phyloP scores from a whole-genome alignment of 768 basidiomycete genomes.

The Phylloporus arenicola region DNA sequence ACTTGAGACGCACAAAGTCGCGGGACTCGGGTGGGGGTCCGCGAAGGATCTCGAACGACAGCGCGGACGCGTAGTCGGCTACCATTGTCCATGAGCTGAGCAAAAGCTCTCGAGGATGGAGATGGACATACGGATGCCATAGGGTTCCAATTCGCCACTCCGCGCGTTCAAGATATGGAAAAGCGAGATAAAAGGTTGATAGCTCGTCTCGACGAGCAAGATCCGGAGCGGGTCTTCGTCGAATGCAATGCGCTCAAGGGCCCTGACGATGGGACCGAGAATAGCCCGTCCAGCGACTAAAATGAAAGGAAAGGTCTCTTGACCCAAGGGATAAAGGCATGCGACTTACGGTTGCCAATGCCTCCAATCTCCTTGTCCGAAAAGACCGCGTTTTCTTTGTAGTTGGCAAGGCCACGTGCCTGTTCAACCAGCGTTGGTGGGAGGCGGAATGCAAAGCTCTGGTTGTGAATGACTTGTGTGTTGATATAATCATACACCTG shows the following conservation, averaged over 20 bases:
- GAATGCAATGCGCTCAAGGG: conserved; percentile 74
- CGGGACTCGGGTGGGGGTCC: conserved; percentile 69
- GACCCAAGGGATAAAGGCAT: not conserved
- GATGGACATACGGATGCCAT: conserved; percentile 53
- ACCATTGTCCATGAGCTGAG: not conserved
- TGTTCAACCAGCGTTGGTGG: conserved; percentile 70
- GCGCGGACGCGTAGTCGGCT: conserved; percentile 71
- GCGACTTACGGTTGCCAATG: conserved; percentile 67
- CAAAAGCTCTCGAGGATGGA: not conserved
- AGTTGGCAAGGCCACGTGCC: conserved; percentile 66
- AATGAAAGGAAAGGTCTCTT: not conserved
- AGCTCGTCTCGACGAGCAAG: conserved; percentile 70
- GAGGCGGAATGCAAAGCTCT: conserved; percentile 71
- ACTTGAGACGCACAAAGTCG: conserved; percentile 77
- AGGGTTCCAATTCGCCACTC: conserved; percentile 46
- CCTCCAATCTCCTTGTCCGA: conserved; percentile 53
- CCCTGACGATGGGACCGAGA: conserved; percentile 61
- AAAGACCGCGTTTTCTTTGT: conserved; percentile 75
- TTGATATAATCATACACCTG: conserved; percentile 77
- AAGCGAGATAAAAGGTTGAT: no score
- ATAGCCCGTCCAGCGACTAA: conserved; percentile 78
- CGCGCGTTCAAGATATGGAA: conserved; percentile 65
- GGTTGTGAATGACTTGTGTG: conserved; percentile 76
- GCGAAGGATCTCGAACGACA: conserved; percentile 71
- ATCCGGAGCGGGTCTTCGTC: conserved; percentile 74